Conservation (phyloP, 2,329 filamentous ascomycete species). For the Alternaria brassicicola region DNA sequence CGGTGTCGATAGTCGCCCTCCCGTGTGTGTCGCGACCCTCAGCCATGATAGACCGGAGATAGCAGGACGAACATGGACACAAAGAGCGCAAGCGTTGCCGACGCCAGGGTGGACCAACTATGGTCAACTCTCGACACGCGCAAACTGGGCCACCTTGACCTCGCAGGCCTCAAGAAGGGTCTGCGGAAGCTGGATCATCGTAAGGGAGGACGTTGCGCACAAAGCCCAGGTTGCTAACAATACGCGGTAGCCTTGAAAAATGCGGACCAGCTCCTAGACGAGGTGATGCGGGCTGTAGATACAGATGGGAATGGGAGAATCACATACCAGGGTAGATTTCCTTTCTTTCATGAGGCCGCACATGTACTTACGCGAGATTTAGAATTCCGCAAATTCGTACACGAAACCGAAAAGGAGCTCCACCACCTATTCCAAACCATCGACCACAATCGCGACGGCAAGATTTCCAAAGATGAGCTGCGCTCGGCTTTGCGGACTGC, state of each 20-base stretch:
- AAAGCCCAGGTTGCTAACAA: constrained; percentile 26
- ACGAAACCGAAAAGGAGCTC: constrained; percentile 84
- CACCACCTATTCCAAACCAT: constrained; percentile 83
- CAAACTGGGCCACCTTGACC: constrained; percentile 78
- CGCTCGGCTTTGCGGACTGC: constrained; percentile 76
- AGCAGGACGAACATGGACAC: constrained; percentile 65
- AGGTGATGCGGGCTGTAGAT: constrained; percentile 83
- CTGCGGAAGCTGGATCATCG: constrained; percentile 90
- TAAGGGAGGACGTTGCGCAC: constrained; percentile 54
- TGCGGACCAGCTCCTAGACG: constrained; percentile 81
- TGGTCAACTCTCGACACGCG: constrained; percentile 83
- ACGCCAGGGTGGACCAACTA: constrained; percentile 80
- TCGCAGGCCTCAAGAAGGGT: constrained; percentile 82
- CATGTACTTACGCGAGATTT: constrained; percentile 21
- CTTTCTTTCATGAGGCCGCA: background rate
- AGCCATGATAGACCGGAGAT: constrained; percentile 51
- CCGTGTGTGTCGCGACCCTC: constrained; percentile 32
- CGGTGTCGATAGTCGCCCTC: constrained; percentile 24
- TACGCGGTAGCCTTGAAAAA: constrained; percentile 75
- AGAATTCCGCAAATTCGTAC: constrained; percentile 92
- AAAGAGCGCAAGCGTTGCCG: constrained; percentile 78
- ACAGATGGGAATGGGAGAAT: constrained; percentile 87
- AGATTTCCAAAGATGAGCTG: constrained; percentile 85
- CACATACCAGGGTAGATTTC: constrained; percentile 75
- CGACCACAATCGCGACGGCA: constrained; percentile 83